Conservation (phyloP, 306 rosid genomes). For the Dicorynia guianensis region DNA sequence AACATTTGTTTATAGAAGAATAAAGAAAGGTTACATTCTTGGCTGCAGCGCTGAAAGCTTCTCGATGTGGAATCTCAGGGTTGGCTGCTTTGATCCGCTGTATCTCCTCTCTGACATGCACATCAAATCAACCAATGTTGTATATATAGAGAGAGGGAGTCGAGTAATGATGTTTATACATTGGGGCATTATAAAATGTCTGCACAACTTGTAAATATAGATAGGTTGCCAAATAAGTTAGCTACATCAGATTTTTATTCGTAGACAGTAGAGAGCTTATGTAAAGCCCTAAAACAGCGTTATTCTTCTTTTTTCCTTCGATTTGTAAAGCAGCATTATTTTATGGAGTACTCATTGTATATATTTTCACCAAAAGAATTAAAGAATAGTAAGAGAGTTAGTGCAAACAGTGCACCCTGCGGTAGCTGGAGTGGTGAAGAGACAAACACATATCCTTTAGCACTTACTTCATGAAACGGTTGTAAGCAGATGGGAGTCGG, state of each 20-base stretch:
- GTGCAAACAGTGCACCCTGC: slow-evolving; percentile 30
- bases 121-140: slow-evolving; percentile 34
- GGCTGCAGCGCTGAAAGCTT: slow-evolving; percentile 96
- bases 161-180: no score
- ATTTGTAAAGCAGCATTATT: no score
- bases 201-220: no score
- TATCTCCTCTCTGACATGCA: slow-evolving; percentile 80
- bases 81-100: slow-evolving; percentile 94
- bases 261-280: no score
- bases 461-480: slow-evolving; percentile 97
- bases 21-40: slow-evolving; percentile 62
- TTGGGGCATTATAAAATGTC: no score
- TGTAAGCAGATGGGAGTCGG: slow-evolving; percentile 95
- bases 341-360: slow-evolving; percentile 2
- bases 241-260: no score
- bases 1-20: not conserved
- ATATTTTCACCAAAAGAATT: no score
- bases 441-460: not conserved
- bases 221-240: no score
- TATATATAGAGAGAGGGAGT: no score
- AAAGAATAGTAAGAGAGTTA: slow-evolving; percentile 3
- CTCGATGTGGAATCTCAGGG: slow-evolving; percentile 96
- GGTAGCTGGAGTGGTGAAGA: not conserved
- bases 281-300: no score
- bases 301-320: no score